phyloP scores from a whole-genome alignment of 2,329 filamentous ascomycete genomes.

The Fusarium nematophilum region DNA sequence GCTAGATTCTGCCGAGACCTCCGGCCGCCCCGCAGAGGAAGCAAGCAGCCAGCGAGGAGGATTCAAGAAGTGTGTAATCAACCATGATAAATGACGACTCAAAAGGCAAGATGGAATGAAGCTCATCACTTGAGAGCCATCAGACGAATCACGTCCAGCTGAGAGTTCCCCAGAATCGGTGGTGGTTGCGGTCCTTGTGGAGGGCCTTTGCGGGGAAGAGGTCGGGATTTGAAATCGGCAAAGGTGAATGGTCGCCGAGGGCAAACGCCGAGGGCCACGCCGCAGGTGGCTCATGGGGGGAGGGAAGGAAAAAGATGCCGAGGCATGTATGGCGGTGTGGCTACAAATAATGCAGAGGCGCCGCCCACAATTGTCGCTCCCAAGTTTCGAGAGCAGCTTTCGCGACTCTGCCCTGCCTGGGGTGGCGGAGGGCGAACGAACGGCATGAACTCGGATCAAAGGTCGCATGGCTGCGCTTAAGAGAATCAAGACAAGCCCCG shows the following conservation, averaged over 20 bases:
- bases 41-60: background rate
- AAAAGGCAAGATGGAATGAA: background rate
- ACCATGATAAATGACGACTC: background rate
- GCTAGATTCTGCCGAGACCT: slow-evolving; percentile 1
- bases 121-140: background rate
- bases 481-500: too few relatives aligned
- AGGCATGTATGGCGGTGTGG: too few relatives aligned
- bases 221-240: slow-evolving; percentile 35
- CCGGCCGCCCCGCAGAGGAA: slow-evolving; percentile 26
- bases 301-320: too few relatives aligned
- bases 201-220: slow-evolving; percentile 14
- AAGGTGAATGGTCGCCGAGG: background rate
- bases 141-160: slow-evolving; percentile 12
- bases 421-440: too few relatives aligned
- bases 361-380: too few relatives aligned
- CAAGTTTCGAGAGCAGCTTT: too few relatives aligned
- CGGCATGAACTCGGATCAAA: too few relatives aligned
- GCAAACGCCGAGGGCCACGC: too few relatives aligned
- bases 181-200: background rate
- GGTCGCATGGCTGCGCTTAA: too few relatives aligned
- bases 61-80: slow-evolving; percentile 5
- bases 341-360: too few relatives aligned
- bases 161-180: slow-evolving; percentile 6
- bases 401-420: too few relatives aligned
- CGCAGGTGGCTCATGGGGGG: too few relatives aligned